These are phyloP conservation scores for Trichoderma hamatum DNA, from an alignment of 2,329 filamentous ascomycete species.

Conservation along the genomic window DNA sequence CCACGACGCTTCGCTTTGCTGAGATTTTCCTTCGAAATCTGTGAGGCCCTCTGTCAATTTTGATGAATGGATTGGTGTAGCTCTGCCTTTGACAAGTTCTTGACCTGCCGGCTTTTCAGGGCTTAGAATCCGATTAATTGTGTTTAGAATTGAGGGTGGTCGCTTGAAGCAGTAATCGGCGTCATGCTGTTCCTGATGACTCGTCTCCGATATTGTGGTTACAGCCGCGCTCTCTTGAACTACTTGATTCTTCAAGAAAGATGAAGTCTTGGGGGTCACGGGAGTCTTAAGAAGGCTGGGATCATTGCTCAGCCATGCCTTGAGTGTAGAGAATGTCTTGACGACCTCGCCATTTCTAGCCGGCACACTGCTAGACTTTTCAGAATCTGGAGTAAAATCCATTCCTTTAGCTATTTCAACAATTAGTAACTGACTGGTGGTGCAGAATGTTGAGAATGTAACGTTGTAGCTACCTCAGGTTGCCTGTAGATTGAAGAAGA, in stretches of 20 bases:
- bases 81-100: neutral
- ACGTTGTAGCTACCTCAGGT: neutral
- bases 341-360: neutral
- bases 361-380: neutral
- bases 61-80: neutral
- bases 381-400: neutral
- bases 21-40: neutral
- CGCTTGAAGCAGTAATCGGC: too few species aligned
- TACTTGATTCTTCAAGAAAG: neutral
- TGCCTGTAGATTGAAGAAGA: neutral
- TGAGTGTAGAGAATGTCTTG: neutral
- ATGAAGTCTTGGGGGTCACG: neutral
- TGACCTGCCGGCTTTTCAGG: neutral
- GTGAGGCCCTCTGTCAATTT: neutral
- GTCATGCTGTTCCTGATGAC: neutral
- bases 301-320: constrained; percentile 10
- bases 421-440: neutral
- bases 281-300: neutral
- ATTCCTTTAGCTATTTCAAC: neutral
- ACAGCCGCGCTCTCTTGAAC: neutral
- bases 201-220: constrained; percentile 3
- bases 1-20: constrained; percentile 11
- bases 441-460: neutral
- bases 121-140: neutral
- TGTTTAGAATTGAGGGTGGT: neutral